Evolutionary conservation across 306 rosid genomes (phyloP).

Genomic region (Castanospermum australe): DNA sequence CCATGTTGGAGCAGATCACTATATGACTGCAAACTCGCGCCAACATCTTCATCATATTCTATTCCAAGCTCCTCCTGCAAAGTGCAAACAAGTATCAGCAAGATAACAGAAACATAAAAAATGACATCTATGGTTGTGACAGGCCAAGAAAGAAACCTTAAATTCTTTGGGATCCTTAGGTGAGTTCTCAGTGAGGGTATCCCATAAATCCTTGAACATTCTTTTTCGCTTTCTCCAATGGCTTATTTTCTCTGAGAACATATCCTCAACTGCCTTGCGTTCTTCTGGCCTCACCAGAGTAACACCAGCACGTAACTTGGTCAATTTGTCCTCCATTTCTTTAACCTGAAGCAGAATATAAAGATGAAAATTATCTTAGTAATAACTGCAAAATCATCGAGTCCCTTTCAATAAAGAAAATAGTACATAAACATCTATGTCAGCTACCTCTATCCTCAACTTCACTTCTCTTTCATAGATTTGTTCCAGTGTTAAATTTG

Average conservation of each 20-base stretch:
- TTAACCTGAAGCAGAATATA: conserved; percentile 50
- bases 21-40: conserved; percentile 67
- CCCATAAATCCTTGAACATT: conserved; percentile 94
- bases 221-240: conserved; percentile 95
- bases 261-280: conserved; percentile 57
- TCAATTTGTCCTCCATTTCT: conserved; percentile 71
- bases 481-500: conserved; percentile 83
- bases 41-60: conserved; percentile 78
- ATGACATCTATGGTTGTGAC: background rate
- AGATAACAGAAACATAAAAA: conserved; percentile 1
- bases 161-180: conserved; percentile 84
- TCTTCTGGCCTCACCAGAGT: conserved; percentile 90
- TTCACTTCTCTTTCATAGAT: conserved; percentile 60
- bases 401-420: background rate
- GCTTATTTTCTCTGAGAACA: conserved; percentile 47
- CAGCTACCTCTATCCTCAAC: conserved; percentile 70
- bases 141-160: conserved; percentile 45
- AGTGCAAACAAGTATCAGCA: conserved; percentile 6
- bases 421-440: conserved; percentile 13
- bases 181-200: conserved; percentile 84
- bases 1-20: conserved; percentile 59
- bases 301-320: conserved; percentile 77
- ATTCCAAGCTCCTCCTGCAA: conserved; percentile 90
- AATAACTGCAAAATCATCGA: conserved; percentile 5
- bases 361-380: conserved; percentile 17